A percentile compares a stretch with the other conserved stretches of the same genome.
Evolutionary conservation across 2,329 filamentous ascomycete species (phyloP).

Genomic region (Fusarium avenaceum): DNA sequence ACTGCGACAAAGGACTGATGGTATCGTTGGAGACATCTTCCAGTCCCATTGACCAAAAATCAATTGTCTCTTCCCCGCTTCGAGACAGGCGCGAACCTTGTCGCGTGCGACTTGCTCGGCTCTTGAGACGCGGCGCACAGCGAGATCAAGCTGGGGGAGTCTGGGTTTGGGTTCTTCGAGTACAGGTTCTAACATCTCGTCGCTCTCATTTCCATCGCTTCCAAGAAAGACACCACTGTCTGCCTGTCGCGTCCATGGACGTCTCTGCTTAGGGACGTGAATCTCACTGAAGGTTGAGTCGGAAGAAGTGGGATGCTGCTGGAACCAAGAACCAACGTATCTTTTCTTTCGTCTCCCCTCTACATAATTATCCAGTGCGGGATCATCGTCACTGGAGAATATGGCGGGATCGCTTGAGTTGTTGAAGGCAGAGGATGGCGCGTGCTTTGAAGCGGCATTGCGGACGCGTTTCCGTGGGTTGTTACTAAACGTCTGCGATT

Average conservation of each 20-base stretch:
- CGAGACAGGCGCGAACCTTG: slow-evolving; percentile 67
- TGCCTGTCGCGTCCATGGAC: slow-evolving; percentile 69
- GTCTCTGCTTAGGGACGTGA: slow-evolving; percentile 59
- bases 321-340: slow-evolving; percentile 77
- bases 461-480: slow-evolving; percentile 58
- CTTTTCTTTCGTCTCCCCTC: slow-evolving; percentile 70
- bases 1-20: slow-evolving; percentile 67
- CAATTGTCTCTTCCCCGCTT: slow-evolving; percentile 69
- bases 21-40: slow-evolving; percentile 68
- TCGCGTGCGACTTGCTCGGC: slow-evolving; percentile 61
- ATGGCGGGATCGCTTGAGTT: slow-evolving; percentile 79
- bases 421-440: slow-evolving; percentile 59
- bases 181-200: slow-evolving; percentile 55
- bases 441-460: slow-evolving; percentile 47
- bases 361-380: slow-evolving; percentile 74
- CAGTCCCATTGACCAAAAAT: slow-evolving; percentile 71
- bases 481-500: slow-evolving; percentile 57
- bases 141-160: slow-evolving; percentile 56
- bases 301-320: slow-evolving; percentile 67
- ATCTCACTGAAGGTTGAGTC: slow-evolving; percentile 62
- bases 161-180: slow-evolving; percentile 53
- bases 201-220: slow-evolving; percentile 67
- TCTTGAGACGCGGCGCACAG: slow-evolving; percentile 51
- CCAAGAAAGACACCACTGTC: slow-evolving; percentile 80
- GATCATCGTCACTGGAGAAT: slow-evolving; percentile 81